Conservation (phyloP, 345 rosid genomes). For the Balakata baccata region DNA sequence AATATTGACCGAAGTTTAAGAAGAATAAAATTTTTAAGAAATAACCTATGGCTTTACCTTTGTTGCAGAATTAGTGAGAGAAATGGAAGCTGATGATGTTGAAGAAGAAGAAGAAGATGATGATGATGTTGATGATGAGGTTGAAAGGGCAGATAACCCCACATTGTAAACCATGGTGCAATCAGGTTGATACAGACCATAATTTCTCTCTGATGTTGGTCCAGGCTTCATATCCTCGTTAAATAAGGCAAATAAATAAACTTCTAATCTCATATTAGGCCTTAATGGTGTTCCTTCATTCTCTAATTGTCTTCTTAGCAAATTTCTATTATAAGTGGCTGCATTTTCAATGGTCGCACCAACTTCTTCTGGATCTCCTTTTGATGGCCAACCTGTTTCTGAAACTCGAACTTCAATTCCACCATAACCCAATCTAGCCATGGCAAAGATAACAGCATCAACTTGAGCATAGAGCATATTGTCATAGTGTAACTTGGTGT, state of each 20-base stretch:
- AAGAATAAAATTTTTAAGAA: background rate
- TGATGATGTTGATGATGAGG: no score
- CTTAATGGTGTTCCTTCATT: slow-evolving; percentile 86
- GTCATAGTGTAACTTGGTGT: slow-evolving; percentile 69
- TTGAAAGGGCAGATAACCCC: slow-evolving; percentile 57
- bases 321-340: slow-evolving; percentile 62
- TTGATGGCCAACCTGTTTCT: slow-evolving; percentile 98
- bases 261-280: slow-evolving; percentile 60
- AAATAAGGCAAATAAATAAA: slow-evolving; percentile 80
- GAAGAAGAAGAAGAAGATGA: slow-evolving; percentile 32
- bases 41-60: slow-evolving; percentile 49
- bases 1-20: background rate
- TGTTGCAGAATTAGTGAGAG: slow-evolving; percentile 69
- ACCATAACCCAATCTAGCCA: slow-evolving; percentile 55
- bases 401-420: slow-evolving; percentile 76
- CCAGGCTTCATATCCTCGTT: slow-evolving; percentile 95
- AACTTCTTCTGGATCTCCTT: slow-evolving; percentile 64
- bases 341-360: slow-evolving; percentile 79
- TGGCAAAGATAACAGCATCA: slow-evolving; percentile 75
- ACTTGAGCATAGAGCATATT: slow-evolving; percentile 95
- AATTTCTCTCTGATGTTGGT: slow-evolving; percentile 84
- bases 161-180: slow-evolving; percentile 84
- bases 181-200: slow-evolving; percentile 84
- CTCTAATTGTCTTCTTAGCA: slow-evolving; percentile 59
- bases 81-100: slow-evolving; percentile 54